Evolutionary conservation across 2,329 filamentous ascomycete species (phyloP).

Genomic region (Colletotrichum karsti): DNA sequence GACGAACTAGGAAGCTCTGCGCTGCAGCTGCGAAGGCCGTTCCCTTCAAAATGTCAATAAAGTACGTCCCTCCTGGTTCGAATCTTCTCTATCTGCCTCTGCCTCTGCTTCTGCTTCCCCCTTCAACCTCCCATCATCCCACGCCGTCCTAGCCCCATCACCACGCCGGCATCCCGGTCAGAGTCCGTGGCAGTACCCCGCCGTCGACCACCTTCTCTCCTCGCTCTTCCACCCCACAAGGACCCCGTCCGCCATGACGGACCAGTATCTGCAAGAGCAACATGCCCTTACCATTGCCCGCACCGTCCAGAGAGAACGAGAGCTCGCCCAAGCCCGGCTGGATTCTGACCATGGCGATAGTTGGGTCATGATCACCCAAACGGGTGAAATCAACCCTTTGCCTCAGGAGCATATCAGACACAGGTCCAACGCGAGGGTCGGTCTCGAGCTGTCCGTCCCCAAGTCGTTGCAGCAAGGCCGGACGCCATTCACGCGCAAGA

Average conservation of each 20-base stretch:
- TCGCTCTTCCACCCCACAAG: slow-evolving; percentile 22
- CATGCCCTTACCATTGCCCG: slow-evolving; percentile 52
- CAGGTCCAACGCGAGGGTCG: slow-evolving; percentile 81
- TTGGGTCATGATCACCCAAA: slow-evolving; percentile 92
- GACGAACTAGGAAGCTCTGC: slow-evolving; percentile 31
- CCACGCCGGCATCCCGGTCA: slow-evolving; percentile 26
- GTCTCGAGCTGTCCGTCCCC: slow-evolving; percentile 77
- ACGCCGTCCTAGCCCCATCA: slow-evolving; percentile 21
- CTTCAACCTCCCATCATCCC: slow-evolving; percentile 7
- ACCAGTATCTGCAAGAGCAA: slow-evolving; percentile 48
- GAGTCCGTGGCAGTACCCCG: slow-evolving; percentile 23
- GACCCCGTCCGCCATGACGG: slow-evolving; percentile 49
- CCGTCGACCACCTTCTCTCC: slow-evolving; percentile 24
- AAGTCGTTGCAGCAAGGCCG: slow-evolving; percentile 68
- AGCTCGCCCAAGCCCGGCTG: slow-evolving; percentile 31
- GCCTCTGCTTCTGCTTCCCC: not conserved
- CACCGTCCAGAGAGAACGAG: slow-evolving; percentile 42
- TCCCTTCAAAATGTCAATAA: slow-evolving; percentile 57
- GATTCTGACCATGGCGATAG: slow-evolving; percentile 66
- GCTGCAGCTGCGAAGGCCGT: slow-evolving; percentile 23
- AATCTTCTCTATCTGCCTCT: slow-evolving; percentile 6
- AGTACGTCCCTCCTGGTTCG: slow-evolving; percentile 50
- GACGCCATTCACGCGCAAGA: slow-evolving; percentile 74
- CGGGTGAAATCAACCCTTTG: slow-evolving; percentile 80
- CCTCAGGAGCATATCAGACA: slow-evolving; percentile 85